Base-by-base conservation (phyloP, 768 basidiomycete genomes). In the Lentinula boryana region DNA sequence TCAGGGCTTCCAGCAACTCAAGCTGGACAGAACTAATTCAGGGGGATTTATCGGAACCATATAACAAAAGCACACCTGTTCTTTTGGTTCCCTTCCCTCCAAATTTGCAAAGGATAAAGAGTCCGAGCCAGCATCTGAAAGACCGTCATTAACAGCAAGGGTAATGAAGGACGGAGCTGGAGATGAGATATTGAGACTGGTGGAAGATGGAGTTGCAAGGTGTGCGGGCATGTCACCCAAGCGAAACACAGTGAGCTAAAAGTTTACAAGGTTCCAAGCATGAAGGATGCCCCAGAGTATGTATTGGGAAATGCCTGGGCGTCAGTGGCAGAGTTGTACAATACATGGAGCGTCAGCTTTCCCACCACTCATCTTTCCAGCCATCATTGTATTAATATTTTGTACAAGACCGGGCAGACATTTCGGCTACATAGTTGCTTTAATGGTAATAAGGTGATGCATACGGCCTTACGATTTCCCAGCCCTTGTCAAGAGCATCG, bases 1-100 rank as follows among this genome's bases (percentile, higher is more conserved):
- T 77, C 67, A 86, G 84, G 58, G 79, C 80, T 54, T 84, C 83
- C 18, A 97, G 77, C 5, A 78, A 73, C 49, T 87, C 86, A 52
- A 94, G 73, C 93, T 93, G 46, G 21, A 31, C 54, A 55, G 44
- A 58, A 41, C 35, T 27, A 44, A 36, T 53, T 15, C 4, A 43
- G 32, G 4, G 52, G 23, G 21, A 18, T 46, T 18, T 23, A 35
- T 41, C 13, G 18, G 16, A 40, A 51, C 8, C 27, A 15, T 46
- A 36, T 32, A 18, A 13, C 35, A 23, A 3, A 21, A 16, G 52
- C 63, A 69, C 61, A 80, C 80, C 77, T 85, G 81, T 65, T 81
- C 74, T 43, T 68, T 65, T 15, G 75, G 67, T 51, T 75, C 72
- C 68, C 75, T 79, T n/a, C 78, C 80, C 41, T 81, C 78, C 50